Conservation (phyloP, 2,329 filamentous ascomycete genomes). For the Fusarium tjaetaba region DNA sequence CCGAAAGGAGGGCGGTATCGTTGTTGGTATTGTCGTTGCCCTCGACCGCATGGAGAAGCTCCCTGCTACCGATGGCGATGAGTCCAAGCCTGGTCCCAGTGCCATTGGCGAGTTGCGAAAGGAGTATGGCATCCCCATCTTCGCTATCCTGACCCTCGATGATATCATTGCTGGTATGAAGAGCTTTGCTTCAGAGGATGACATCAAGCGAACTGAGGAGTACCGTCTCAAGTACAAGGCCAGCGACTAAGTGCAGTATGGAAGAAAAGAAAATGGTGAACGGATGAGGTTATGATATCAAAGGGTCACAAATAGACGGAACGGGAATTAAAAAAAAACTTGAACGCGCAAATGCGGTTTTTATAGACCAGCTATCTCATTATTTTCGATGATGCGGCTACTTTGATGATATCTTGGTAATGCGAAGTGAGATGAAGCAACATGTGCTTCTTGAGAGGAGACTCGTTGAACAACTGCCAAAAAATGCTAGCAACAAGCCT, state of each 20-base stretch:
- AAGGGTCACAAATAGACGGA: slow-evolving; percentile 13
- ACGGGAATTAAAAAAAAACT: background rate
- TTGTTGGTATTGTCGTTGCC: slow-evolving; percentile 89
- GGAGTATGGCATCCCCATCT: slow-evolving; percentile 84
- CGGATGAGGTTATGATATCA: slow-evolving; percentile 17
- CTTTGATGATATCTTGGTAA: slow-evolving; percentile 14
- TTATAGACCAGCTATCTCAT: slow-evolving; percentile 37
- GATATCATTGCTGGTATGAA: slow-evolving; percentile 80
- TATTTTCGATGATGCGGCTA: slow-evolving; percentile 25
- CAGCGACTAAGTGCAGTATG: slow-evolving; percentile 55
- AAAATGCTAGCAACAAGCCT: background rate
- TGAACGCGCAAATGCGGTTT: slow-evolving; percentile 12
- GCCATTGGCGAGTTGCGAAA: slow-evolving; percentile 87
- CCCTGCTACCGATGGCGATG: slow-evolving; percentile 70
- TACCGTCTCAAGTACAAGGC: slow-evolving; percentile 76
- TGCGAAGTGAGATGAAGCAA: slow-evolving; percentile 12
- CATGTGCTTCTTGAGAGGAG: slow-evolving; percentile 4
- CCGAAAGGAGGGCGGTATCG: slow-evolving; percentile 80
- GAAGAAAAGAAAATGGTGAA: background rate
- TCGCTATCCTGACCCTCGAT: slow-evolving; percentile 83
- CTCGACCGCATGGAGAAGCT: slow-evolving; percentile 89
- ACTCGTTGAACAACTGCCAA: background rate
- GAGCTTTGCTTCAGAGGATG: slow-evolving; percentile 67
- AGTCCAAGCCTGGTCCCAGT: slow-evolving; percentile 75
- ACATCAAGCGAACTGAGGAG: slow-evolving; percentile 75